phyloP scores from a whole-genome alignment of 2,329 filamentous ascomycete species.

The Paecilomyces dactylethromorphus region DNA sequence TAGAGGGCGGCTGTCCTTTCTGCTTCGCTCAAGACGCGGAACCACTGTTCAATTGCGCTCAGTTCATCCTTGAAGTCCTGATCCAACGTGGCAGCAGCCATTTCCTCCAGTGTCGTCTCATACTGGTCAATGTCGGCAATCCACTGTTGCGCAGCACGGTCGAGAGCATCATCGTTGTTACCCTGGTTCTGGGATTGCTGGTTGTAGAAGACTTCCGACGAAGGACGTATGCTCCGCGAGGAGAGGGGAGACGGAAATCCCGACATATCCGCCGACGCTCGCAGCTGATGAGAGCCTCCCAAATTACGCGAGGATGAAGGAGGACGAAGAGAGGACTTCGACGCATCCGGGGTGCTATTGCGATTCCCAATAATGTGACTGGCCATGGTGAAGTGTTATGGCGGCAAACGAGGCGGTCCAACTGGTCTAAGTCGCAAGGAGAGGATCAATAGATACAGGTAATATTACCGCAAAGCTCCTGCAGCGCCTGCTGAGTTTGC shows the following conservation, averaged over 20 bases:
- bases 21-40: constrained; percentile 91
- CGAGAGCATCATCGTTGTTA: constrained; percentile 74
- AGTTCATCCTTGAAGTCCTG: constrained; percentile 99
- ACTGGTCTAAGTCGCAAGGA: constrained; percentile 1
- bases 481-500: constrained; percentile 69
- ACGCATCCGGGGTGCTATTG: constrained; percentile 93
- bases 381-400: constrained; percentile 40
- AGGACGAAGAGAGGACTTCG: constrained; percentile 72
- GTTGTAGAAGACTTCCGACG: constrained; percentile 87
- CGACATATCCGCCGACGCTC: constrained; percentile 93
- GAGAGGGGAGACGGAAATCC: constrained; percentile 66
- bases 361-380: constrained; percentile 71
- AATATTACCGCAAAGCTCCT: constrained; percentile 52
- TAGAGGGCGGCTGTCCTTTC: constrained; percentile 94
- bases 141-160: constrained; percentile 96
- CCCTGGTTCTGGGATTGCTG: constrained; percentile 63
- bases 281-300: constrained; percentile 75
- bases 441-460: constrained; percentile 26
- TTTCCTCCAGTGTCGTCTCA: constrained; percentile 96
- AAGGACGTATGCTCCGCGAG: constrained; percentile 77
- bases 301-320: constrained; percentile 76
- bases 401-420: constrained; percentile 1
- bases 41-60: constrained; percentile 99
- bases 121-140: constrained; percentile 98
- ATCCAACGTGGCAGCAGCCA: constrained; percentile 96